These are phyloP conservation scores for Potentilla sterilis DNA, from an alignment of 306 rosid species.

Conservation along the genomic window DNA sequence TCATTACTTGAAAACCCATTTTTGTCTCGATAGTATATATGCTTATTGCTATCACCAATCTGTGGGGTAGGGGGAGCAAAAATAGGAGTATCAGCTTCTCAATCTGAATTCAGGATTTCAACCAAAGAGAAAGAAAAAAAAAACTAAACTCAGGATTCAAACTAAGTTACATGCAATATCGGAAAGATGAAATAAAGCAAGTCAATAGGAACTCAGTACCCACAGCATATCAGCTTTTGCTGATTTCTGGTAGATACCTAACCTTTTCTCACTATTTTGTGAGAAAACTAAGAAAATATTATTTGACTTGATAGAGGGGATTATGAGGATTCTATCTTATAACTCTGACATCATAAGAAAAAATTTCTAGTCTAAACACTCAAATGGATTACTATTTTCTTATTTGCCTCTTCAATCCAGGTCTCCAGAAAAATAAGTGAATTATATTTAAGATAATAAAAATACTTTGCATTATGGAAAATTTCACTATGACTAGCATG, in stretches of 20 bases:
- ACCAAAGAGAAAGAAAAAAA: background rate
- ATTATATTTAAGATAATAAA: background rate
- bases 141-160: background rate
- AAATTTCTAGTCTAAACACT: background rate
- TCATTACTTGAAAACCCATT: slow-evolving; percentile 33
- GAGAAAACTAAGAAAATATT: background rate
- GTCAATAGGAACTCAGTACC: background rate
- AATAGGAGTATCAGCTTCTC: slow-evolving; percentile 14
- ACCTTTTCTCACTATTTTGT: background rate
- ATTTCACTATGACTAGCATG: background rate
- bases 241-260: background rate
- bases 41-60: slow-evolving; percentile 37
- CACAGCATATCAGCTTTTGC: background rate
- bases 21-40: slow-evolving; percentile 42
- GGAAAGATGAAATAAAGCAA: background rate
- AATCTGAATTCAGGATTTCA: background rate
- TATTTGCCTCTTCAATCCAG: background rate
- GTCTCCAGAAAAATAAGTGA: background rate
- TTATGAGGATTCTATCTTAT: background rate
- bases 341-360: background rate
- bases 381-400: background rate
- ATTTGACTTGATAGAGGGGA: background rate
- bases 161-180: background rate
- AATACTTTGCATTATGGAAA: background rate
- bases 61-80: slow-evolving; percentile 8